Base-by-base conservation (phyloP, 1,139 yeast species). In the Pichia sp. region DNA sequence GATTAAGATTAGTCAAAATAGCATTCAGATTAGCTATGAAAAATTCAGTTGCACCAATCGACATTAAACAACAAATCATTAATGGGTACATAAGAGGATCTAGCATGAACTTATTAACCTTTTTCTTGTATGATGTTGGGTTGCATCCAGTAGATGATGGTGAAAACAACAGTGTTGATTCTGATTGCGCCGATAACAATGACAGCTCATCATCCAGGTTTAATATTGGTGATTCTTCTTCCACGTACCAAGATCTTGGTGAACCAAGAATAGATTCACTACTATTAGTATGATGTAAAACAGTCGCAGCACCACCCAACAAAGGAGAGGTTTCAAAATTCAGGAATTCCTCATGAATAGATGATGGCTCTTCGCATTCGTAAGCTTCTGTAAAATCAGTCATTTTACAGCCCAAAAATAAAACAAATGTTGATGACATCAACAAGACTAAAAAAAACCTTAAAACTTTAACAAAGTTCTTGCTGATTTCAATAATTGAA, bases 31-130 rank as follows among this genome's bases (percentile, higher is more conserved):
- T 63, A 3, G 62, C 54, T 42, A 62, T 53, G 42, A 62, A 63
- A 35, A 63, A 60, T 40, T 63, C 67, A 3, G 64, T 60, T 15
- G 62, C 56, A 4, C 66, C 64, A 32, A 62, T 59, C 3, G 66
- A 57, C 38, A 54, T 53, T 35, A 62, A 39, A 43, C 63, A 62
- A 26, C 61, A 60, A 30, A 57, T 24, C 36, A 59, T 52, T 34
- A 63, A 51, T 5, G 66, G 63, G 43, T 61, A 63, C 62, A 61
- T 59, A 15, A 61, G 47, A 3, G 64, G 64, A 48, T 63, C 66
- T 13, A 25, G 37, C 3, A 59, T 35, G 43, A 63, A 63, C 7
- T 25, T 37, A n/a, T 39, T 43, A 20, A 62, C 48, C 35, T 55
- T 54, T 47, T 51, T 23, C 42, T 52, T 30, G 47, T 55, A 52